phyloP scores from a whole-genome alignment of 108 stramenopile species.

The Bacterosira constricta region DNA sequence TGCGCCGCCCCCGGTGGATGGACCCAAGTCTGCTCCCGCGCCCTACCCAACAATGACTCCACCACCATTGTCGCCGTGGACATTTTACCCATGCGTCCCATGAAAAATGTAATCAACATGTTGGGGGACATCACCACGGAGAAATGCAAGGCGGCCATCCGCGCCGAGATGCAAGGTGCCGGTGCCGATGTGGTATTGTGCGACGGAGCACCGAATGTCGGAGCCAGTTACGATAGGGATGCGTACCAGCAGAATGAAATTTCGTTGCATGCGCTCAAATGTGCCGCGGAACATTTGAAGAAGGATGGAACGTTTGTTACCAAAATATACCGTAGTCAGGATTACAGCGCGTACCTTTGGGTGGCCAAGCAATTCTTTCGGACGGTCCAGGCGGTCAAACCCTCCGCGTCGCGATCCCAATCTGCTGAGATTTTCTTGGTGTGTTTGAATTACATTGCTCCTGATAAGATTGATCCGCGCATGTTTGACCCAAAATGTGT shows the following conservation, averaged over 20 bases:
- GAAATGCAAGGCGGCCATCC: constrained; percentile 88
- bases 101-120: constrained; percentile 88
- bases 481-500: constrained; percentile 98
- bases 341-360: constrained; percentile 98
- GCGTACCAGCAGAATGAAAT: constrained; percentile 99
- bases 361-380: constrained; percentile 95
- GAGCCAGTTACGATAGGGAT: constrained; percentile 95
- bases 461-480: constrained; percentile 93
- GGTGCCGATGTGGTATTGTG: constrained; percentile 97
- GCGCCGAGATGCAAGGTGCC: constrained; percentile 67
- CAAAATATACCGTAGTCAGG: constrained; percentile 96
- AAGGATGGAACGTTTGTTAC: constrained; percentile 92
- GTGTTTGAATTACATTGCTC: constrained; percentile 86
- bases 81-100: constrained; percentile 93
- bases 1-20: constrained; percentile 99
- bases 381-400: constrained; percentile 91
- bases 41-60: constrained; percentile 59
- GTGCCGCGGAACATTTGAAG: constrained; percentile 93
- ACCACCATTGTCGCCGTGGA: constrained; percentile 95
- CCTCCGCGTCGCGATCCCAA: constrained; percentile 88
- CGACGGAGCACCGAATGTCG: constrained; percentile 99
- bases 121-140: constrained; percentile 98
- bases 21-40: constrained; percentile 94
- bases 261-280: constrained; percentile 93
- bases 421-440: constrained; percentile 99